phyloP scores from a whole-genome alignment of 2,329 filamentous ascomycete genomes.

The Epichloe scottii region DNA sequence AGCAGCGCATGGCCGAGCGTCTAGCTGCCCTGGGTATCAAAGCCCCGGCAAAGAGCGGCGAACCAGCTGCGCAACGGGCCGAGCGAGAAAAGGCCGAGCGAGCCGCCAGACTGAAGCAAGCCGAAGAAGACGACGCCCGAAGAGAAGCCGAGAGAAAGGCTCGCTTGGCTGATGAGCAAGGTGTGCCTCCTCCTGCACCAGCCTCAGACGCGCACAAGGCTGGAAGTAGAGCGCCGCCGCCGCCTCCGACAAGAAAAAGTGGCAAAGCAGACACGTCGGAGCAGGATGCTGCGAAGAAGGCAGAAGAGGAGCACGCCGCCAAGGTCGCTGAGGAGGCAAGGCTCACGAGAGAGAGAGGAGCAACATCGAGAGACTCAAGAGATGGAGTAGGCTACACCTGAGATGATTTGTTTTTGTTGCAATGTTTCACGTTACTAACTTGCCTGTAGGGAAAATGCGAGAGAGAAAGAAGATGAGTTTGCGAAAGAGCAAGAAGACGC shows the following conservation, averaged over 20 bases:
- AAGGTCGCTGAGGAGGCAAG: conserved; percentile 55
- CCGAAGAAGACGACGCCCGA: conserved; percentile 85
- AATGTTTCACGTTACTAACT: conserved; percentile 14
- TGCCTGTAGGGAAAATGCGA: conserved; percentile 52
- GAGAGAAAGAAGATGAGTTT: conserved; percentile 67
- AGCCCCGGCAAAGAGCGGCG: conserved; percentile 63
- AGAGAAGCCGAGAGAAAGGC: conserved; percentile 80
- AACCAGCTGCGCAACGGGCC: conserved; percentile 69
- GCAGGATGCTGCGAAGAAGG: conserved; percentile 40
- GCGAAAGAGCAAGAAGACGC: conserved; percentile 69
- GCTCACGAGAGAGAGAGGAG: conserved; percentile 56
- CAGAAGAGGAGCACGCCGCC: conserved; percentile 41
- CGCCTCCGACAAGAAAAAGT: conserved; percentile 66
- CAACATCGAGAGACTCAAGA: conserved; percentile 61
- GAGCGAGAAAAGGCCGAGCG: conserved; percentile 83
- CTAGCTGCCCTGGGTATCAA: conserved; percentile 88
- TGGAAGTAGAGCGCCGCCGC: conserved; percentile 54
- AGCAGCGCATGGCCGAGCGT: conserved; percentile 92
- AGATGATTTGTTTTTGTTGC: neutral
- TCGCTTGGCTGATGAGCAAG: conserved; percentile 67
- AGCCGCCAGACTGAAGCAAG: conserved; percentile 74
- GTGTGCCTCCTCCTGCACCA: conserved; percentile 48
- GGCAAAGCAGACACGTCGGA: conserved; percentile 46
- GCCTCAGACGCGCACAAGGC: conserved; percentile 32
- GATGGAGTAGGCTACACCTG: conserved; percentile 64